Evolutionary conservation across 2,329 filamentous ascomycete genomes (phyloP).

Genomic region (Aureobasidium subglaciale): DNA sequence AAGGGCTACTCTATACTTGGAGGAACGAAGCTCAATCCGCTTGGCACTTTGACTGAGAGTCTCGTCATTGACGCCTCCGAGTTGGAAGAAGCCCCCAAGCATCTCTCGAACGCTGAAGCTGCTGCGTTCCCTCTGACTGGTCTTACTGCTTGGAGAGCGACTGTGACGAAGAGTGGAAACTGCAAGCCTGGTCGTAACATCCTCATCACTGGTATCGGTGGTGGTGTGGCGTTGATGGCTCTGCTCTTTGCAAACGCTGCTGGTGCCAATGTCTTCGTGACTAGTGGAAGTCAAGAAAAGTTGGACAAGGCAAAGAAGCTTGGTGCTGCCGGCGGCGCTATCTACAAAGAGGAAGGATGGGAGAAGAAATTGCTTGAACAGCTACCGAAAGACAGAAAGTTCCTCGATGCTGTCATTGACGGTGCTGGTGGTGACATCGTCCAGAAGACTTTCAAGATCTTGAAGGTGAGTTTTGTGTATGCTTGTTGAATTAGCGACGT

Average conservation of each 20-base stretch:
- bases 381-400: conserved; percentile 59
- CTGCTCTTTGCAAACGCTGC: conserved; percentile 70
- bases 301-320: conserved; percentile 62
- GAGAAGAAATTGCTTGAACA: conserved; percentile 62
- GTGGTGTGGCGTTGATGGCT: conserved; percentile 78
- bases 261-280: conserved; percentile 75
- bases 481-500: not conserved
- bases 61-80: conserved; percentile 63
- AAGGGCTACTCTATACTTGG: conserved; percentile 59
- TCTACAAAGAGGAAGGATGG: conserved; percentile 73
- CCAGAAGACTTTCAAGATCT: conserved; percentile 56
- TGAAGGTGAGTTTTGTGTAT: conserved; percentile 48
- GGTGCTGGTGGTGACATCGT: conserved; percentile 84
- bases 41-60: conserved; percentile 70
- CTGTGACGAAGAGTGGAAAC: conserved; percentile 69
- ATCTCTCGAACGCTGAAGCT: conserved; percentile 66
- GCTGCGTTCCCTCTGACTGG: conserved; percentile 81
- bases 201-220: conserved; percentile 84
- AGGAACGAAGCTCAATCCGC: conserved; percentile 55
- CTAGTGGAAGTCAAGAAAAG: conserved; percentile 67
- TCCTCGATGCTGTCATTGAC: conserved; percentile 78
- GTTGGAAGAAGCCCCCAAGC: conserved; percentile 66
- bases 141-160: conserved; percentile 79
- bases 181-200: conserved; percentile 62
- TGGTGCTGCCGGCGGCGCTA: conserved; percentile 76